These are phyloP conservation scores for Backusella parvicylindrica DNA, from an alignment of 192 early-diverging fungal genomes.

Conservation along the genomic window DNA sequence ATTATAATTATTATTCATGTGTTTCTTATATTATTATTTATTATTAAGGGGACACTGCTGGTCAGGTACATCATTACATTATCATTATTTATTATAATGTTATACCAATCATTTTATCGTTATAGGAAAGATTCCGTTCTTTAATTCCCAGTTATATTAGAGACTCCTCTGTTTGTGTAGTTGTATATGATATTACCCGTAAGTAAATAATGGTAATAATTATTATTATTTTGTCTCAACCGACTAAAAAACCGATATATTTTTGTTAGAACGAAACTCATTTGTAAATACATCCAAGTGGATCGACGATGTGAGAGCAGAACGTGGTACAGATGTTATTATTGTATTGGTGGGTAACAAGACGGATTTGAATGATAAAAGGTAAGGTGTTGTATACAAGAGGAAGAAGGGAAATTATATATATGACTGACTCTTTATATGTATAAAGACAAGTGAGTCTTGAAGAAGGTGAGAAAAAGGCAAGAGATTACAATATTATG, in stretches of 20 bases:
- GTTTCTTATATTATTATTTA: background rate
- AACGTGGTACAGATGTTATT: constrained; percentile 98
- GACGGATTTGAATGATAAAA: constrained; percentile 94
- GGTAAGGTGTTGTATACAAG: constrained; percentile 40
- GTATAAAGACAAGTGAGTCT: constrained; percentile 80
- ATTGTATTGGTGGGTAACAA: constrained; percentile 99
- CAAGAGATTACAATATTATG: constrained; percentile 94
- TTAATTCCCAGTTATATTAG: constrained; percentile 98
- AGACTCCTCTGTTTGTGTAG: constrained; percentile 95
- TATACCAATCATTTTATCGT: constrained; percentile 6
- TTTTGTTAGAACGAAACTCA: constrained; percentile 77
- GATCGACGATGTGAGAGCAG: constrained; percentile 99
- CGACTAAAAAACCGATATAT: background rate
- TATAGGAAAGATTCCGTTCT: constrained; percentile 90
- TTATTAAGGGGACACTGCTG: constrained; percentile 87
- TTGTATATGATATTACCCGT: constrained; percentile 81
- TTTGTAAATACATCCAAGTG: constrained; percentile 97
- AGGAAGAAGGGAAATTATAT: background rate
- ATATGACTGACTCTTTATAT: background rate
- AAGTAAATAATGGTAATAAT: constrained; percentile 50
- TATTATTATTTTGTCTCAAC: background rate
- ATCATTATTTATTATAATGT: background rate
- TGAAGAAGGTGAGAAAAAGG: constrained; percentile 97
- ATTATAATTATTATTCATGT: background rate
- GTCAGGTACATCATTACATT: constrained; percentile 58